Evolutionary conservation across 1,139 yeast species (phyloP), one percentile per base, ranked within the genome.

Genomic region (Debaryomyces robertsiae): DNA sequence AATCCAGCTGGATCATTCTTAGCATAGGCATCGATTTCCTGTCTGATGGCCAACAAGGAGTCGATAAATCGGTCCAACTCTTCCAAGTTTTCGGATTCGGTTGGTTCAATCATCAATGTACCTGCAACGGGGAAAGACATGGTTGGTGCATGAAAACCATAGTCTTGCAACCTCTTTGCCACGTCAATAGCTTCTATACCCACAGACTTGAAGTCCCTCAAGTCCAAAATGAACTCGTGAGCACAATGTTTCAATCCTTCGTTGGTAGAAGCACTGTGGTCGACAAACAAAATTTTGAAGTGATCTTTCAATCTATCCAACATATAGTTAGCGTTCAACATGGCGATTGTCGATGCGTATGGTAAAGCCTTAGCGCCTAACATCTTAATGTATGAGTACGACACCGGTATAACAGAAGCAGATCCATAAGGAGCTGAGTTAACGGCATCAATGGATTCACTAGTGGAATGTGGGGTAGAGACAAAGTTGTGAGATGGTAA

Each of bases 51-150:
- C 48, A 93, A 81, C 73, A 93, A 77, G 2, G 98, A 81, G 46
- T 89, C 93, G 46, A 90, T 82, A 65, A 93, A 93, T 56, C 97
- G 78, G 65, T 93, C 94, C 52, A 93, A 74, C 69, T 93, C 98
- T 41, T 75, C 86, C 57, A 85, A 69, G 58, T 89, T 82, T 68
- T 93, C 98, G 16, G 94, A 84, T 67, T 93, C 98, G 3, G 98
- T 93, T 44, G 98, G 98, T 68, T 93, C 98, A 50, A 93, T 83
- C 98, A 93, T 93, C 53, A 93, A 76, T 3, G 98, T 93, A 46
- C 95, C 95, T 9, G 97, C 91, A 40, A 93, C 96, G 16, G 98
- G 98, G 87, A 94, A 93, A 1, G 98, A 93, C 89, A 93, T 83
- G 37, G 98, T 93, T 51, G 98, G 98, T 1, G 97, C 97, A 65